Evolutionary conservation across 2,329 filamentous ascomycete species (phyloP), one percentile per base, ranked within the genome.

Genomic region (Huntiella savannae): DNA sequence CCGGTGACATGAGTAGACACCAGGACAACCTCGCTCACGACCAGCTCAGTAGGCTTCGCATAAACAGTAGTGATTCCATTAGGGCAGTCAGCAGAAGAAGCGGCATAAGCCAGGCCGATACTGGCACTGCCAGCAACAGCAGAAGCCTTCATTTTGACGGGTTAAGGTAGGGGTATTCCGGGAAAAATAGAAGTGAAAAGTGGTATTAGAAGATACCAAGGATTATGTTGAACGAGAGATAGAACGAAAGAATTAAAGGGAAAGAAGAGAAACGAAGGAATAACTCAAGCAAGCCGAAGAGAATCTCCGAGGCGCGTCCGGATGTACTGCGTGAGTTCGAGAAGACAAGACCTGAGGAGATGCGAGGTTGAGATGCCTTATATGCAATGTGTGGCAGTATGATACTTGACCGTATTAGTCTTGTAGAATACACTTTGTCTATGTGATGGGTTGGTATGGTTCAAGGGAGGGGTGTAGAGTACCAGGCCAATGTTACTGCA

Each of bases 71-170:
- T 49, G 2, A 35, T n/a, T 3, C 43, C 48, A 15, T 39, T 36
- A 5, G 40, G 43, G n/a, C 48, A 49, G 11, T 49, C 47, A 3
- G 45, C 33, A 0, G 45, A 34, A 13, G 12, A 4, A 13, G 28
- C 28, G 3, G 43, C 48, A 33, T 49, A 49, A 6, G 39, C 48
- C 17, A 49, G 13, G 6, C 48, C 48, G 28, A 49, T 37, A 12
- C 43, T 40, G 5, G 48, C 48, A n/a, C 36, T 46, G 45, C 43
- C 33, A 22, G 48, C 50, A 33, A 46, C 10, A 45, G 19, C 40
- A 42, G 45, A 28, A 41, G 38, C 37, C 43, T 41, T 48, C 46
- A 47, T 47, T n/a, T 5, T 43, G 17, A 22, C 22, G 3, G 22
- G 16, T 4, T 12, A 47, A 44, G 13, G 33, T 6, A 40, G 33